phyloP scores from a whole-genome alignment of 2,329 filamentous ascomycete species.

The Escovopsis weberi region DNA sequence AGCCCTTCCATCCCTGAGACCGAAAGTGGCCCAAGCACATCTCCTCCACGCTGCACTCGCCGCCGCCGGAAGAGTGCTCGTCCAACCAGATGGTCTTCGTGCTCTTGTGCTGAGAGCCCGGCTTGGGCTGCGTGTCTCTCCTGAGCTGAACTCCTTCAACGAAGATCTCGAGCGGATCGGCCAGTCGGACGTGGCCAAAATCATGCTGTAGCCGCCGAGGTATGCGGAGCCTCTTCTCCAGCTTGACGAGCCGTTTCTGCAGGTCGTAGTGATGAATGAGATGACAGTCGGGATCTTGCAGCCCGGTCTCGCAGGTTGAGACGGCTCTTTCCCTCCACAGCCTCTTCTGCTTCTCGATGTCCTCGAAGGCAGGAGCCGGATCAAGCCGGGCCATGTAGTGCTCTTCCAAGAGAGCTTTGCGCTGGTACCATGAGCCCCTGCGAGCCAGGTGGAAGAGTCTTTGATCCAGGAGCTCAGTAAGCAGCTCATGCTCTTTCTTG shows the following conservation, averaged over 20 bases:
- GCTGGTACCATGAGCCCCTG: conserved; percentile 87
- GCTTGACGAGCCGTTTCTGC: conserved; percentile 82
- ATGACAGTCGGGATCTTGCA: conserved; percentile 82
- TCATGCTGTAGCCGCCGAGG: conserved; percentile 81
- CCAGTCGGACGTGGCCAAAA: conserved; percentile 72
- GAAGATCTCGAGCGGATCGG: conserved; percentile 58
- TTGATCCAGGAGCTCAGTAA: conserved; percentile 65
- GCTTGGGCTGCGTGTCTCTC: conserved; percentile 33
- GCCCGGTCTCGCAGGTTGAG: conserved; percentile 67
- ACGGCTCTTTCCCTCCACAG: conserved; percentile 68
- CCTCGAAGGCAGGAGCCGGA: conserved; percentile 22
- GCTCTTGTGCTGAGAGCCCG: conserved; percentile 27
- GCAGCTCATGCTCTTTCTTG: conserved; percentile 56
- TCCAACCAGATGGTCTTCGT: conserved; percentile 84
- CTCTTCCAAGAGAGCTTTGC: conserved; percentile 86
- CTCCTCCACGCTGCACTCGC: conserved; percentile 75
- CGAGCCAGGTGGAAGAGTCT: conserved; percentile 72
- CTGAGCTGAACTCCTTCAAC: conserved; percentile 69
- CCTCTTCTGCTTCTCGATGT: conserved; percentile 49
- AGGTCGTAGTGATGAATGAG: conserved; percentile 88
- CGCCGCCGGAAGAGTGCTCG: conserved; percentile 43
- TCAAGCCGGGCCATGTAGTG: conserved; percentile 70
- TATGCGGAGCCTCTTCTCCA: conserved; percentile 73
- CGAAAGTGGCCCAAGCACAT: conserved; percentile 90
- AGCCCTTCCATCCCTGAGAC: conserved; percentile 78